Evolutionary conservation across 2,329 filamentous ascomycete species (phyloP).

Genomic region (Neopestalotiopsis rosae): DNA sequence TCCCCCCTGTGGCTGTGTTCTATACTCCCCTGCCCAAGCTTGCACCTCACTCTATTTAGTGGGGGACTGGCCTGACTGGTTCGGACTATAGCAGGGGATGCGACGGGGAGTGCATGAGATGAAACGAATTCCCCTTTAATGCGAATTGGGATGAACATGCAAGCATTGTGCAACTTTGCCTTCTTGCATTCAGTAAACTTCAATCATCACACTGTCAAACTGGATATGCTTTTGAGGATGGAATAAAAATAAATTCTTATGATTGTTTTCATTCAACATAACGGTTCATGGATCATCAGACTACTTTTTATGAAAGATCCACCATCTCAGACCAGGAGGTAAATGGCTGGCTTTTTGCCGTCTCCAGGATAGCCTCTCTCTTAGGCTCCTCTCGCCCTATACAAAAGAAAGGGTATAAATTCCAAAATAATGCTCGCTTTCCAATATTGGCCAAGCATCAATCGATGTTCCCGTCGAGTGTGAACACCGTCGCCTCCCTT

Average conservation of each 20-base stretch:
- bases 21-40: background rate
- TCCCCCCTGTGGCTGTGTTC: background rate
- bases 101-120: background rate
- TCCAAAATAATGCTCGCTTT: background rate
- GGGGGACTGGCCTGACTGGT: background rate
- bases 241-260: background rate
- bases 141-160: too few species aligned
- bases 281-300: background rate
- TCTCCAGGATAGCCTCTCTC: background rate
- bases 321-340: background rate
- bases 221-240: background rate
- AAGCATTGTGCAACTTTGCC: too few species aligned
- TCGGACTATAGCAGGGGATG: background rate
- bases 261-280: background rate
- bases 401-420: conserved; percentile 2
- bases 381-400: background rate
- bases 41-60: background rate
- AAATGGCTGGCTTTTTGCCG: background rate
- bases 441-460: background rate
- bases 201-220: too few species aligned
- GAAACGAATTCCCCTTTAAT: background rate
- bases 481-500: background rate
- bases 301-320: background rate
- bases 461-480: background rate
- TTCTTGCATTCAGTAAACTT: too few species aligned